phyloP scores from a whole-genome alignment of 139 green algal species.

The Chlamydomonas schloesseri region DNA sequence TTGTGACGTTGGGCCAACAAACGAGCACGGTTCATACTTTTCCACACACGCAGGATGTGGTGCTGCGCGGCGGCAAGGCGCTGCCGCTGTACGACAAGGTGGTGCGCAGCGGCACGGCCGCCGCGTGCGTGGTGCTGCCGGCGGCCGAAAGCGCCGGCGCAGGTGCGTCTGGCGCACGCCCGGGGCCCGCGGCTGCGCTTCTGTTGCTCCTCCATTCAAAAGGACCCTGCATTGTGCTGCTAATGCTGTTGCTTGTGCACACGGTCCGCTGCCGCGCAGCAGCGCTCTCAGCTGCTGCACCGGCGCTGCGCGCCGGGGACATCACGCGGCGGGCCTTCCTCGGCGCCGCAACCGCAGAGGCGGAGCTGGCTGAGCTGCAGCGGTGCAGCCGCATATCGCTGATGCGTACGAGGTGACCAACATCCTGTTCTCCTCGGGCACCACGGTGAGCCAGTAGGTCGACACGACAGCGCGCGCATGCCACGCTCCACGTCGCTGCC shows the following conservation, averaged over 20 bases:
- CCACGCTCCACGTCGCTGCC: no score
- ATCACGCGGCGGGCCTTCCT: slow-evolving; percentile 69
- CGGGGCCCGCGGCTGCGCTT: no score
- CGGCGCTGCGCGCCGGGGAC: slow-evolving; percentile 12
- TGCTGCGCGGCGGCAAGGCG: slow-evolving; percentile 78
- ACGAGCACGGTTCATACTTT: no score
- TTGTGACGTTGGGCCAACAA: no score
- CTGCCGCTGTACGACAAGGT: slow-evolving; percentile 85
- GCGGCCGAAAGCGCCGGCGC: slow-evolving; percentile 28
- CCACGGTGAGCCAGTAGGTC: slow-evolving; percentile 73
- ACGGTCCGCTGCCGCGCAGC: no score
- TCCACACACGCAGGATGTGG: slow-evolving; percentile 84
- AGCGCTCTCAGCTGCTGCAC: neutral
- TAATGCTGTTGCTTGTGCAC: no score
- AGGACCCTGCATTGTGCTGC: no score
- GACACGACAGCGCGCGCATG: no score
- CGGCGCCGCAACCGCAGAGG: neutral
- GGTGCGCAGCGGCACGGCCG: slow-evolving; percentile 32
- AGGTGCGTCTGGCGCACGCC: no score
- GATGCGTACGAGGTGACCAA: slow-evolving; percentile 68
- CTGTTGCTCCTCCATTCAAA: no score
- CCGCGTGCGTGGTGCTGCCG: slow-evolving; percentile 66
- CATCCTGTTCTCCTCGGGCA: slow-evolving; percentile 95
- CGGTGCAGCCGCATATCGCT: slow-evolving; percentile 52
- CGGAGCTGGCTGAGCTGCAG: no score